A percentile compares a stretch with the other conserved stretches of the same genome.
phyloP scores from a whole-genome alignment of 495 filamentous ascomycete genomes.

The Aspergillus indologenus region DNA sequence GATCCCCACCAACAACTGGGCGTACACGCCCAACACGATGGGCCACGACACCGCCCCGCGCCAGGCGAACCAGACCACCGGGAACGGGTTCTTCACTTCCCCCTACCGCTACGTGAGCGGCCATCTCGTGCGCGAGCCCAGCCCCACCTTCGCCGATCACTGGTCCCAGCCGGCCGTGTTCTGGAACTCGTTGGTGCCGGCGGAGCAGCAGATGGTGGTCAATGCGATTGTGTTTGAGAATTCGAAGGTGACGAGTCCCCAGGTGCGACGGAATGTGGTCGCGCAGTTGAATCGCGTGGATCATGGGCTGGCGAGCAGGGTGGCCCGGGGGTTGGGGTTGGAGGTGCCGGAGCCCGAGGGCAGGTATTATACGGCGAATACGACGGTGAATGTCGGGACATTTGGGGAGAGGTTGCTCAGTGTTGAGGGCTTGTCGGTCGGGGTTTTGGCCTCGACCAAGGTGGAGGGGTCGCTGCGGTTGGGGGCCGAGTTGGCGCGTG shows the following conservation, averaged over 20 bases:
- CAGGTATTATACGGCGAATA: neutral
- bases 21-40: slow-evolving; percentile 2
- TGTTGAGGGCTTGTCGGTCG: neutral
- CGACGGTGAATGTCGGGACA: neutral
- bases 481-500: neutral
- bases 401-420: neutral
- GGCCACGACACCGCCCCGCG: neutral
- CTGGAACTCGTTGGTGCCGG: slow-evolving; percentile 1
- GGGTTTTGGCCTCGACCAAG: neutral
- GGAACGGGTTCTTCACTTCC: slow-evolving; percentile 1
- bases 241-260: neutral
- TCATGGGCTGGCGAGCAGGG: neutral
- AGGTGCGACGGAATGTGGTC: neutral
- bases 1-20: slow-evolving; percentile 4
- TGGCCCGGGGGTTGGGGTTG: neutral
- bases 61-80: slow-evolving; percentile 2
- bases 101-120: neutral
- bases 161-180: slow-evolving; percentile 4
- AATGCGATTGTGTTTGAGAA: slow-evolving; percentile 4
- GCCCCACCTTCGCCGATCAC: slow-evolving; percentile 1
- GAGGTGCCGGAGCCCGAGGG: neutral
- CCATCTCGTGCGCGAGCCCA: neutral
- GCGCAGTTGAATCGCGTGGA: neutral
- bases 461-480: neutral
- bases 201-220: neutral